Evolutionary conservation across 2,329 filamentous ascomycete genomes (phyloP).

Genomic region (Grosmannia clavigera): DNA sequence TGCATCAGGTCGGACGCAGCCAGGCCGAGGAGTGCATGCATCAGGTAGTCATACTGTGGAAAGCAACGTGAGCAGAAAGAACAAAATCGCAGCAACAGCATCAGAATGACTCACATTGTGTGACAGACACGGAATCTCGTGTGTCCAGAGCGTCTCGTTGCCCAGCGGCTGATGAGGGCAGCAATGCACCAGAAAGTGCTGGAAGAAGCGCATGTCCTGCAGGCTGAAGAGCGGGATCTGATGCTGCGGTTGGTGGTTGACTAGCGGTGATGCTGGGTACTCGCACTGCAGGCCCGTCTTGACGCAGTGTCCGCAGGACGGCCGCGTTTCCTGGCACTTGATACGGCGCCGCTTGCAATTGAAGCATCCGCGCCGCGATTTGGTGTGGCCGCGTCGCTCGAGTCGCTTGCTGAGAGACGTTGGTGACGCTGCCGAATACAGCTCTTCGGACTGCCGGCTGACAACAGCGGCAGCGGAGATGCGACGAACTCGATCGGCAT

Average conservation of each 20-base stretch:
- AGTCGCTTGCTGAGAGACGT: conserved; percentile 23
- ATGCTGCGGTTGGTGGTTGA: conserved; percentile 43
- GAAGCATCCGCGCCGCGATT: conserved; percentile 52
- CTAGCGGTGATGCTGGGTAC: conserved; percentile 40
- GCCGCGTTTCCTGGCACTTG: conserved; percentile 56
- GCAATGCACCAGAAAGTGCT: conserved; percentile 50
- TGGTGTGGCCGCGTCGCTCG: conserved; percentile 51
- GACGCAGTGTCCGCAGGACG: conserved; percentile 49
- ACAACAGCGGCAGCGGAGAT: background rate
- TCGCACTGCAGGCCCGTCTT: conserved; percentile 51
- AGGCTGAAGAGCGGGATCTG: conserved; percentile 47
- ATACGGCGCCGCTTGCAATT: conserved; percentile 56
- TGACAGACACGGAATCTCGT: conserved; percentile 53
- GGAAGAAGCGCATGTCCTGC: conserved; percentile 57
- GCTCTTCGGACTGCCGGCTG: background rate
- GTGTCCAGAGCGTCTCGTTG: conserved; percentile 54
- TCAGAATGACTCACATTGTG: conserved; percentile 38
- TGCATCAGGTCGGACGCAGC: conserved; percentile 52
- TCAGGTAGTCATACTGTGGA: conserved; percentile 49
- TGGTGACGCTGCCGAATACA: background rate
- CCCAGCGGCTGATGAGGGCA: conserved; percentile 54
- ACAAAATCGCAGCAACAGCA: background rate
- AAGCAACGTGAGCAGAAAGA: background rate
- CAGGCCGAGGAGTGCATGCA: conserved; percentile 58
- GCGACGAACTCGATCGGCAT: background rate